Percentiles rank a stretch among this genome's conserved stretches.
Conservation (phyloP, 2,329 filamentous ascomycete genomes). For the Microcyclospora pomicola region DNA sequence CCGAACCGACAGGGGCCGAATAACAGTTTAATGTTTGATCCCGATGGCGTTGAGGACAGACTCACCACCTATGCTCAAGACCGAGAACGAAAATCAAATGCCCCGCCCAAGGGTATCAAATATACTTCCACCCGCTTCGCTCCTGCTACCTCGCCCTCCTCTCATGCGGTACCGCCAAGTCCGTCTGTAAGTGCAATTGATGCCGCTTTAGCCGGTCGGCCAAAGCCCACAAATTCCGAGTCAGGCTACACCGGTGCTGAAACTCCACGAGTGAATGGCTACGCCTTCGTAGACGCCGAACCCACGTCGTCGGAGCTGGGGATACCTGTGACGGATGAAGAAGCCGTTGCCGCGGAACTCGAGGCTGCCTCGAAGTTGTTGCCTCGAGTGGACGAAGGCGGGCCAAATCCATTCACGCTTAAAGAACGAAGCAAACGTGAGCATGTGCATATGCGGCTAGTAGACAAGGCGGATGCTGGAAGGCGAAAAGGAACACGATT, state of each 20-base stretch:
- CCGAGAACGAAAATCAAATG: slow-evolving; percentile 56
- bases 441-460: slow-evolving; percentile 70
- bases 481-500: slow-evolving; percentile 46
- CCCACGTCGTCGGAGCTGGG: slow-evolving; percentile 44
- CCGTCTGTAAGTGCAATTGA: slow-evolving; percentile 74
- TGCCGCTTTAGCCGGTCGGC: slow-evolving; percentile 66
- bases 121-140: slow-evolving; percentile 70
- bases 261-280: slow-evolving; percentile 84
- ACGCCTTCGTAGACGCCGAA: slow-evolving; percentile 83
- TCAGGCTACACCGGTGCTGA: slow-evolving; percentile 49
- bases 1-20: slow-evolving; percentile 44
- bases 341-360: slow-evolving; percentile 21
- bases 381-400: slow-evolving; percentile 36
- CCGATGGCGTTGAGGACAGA: slow-evolving; percentile 47
- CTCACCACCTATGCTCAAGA: slow-evolving; percentile 48
- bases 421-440: slow-evolving; percentile 63
- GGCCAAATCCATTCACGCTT: slow-evolving; percentile 68
- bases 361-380: slow-evolving; percentile 27
- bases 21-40: slow-evolving; percentile 79
- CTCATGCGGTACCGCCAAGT: slow-evolving; percentile 46
- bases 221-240: slow-evolving; percentile 49
- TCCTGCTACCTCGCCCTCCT: slow-evolving; percentile 18
- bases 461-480: slow-evolving; percentile 62
- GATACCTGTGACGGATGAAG: slow-evolving; percentile 24
- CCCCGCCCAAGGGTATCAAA: slow-evolving; percentile 61